These are phyloP conservation scores for Phytophthora citrophthora DNA, from an alignment of 352 stramenopile genomes.

Conservation along the genomic window DNA sequence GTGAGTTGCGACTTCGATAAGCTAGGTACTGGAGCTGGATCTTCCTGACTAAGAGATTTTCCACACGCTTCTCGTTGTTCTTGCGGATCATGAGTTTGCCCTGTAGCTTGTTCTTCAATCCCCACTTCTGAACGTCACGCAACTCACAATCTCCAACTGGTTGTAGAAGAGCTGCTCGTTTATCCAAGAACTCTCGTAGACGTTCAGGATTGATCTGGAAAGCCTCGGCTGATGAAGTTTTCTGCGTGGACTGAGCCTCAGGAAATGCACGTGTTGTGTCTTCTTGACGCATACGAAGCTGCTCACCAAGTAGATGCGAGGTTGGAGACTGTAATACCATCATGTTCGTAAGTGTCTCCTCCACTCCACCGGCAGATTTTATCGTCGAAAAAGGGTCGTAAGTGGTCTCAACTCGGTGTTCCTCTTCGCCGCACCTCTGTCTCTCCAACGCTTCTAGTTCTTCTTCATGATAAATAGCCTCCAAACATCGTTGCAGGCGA, in stretches of 20 bases:
- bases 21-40: conserved; percentile 66
- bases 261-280: conserved; percentile 30
- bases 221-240: conserved; percentile 3
- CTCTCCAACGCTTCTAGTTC: conserved; percentile 38
- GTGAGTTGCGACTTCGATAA: conserved; percentile 38
- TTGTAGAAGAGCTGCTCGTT: conserved; percentile 38
- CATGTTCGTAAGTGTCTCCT: conserved; percentile 48
- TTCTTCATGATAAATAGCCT: conserved; percentile 44
- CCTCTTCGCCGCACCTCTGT: conserved; percentile 23
- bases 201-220: conserved; percentile 43
- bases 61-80: conserved; percentile 41
- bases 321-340: conserved; percentile 37
- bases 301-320: conserved; percentile 30
- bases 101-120: conserved; percentile 52
- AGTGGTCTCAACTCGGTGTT: conserved; percentile 19
- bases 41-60: conserved; percentile 50
- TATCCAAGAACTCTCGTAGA: conserved; percentile 42
- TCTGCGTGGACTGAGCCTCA: neutral
- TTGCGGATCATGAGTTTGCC: conserved; percentile 57
- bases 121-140: conserved; percentile 23
- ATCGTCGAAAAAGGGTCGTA: conserved; percentile 71
- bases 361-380: conserved; percentile 57
- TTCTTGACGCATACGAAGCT: conserved; percentile 64
- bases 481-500: conserved; percentile 36
- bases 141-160: conserved; percentile 43